Evolutionary conservation across 352 stramenopile species (phyloP), one percentile per base, ranked within the genome.

Genomic region (Pythium sukuiense): DNA sequence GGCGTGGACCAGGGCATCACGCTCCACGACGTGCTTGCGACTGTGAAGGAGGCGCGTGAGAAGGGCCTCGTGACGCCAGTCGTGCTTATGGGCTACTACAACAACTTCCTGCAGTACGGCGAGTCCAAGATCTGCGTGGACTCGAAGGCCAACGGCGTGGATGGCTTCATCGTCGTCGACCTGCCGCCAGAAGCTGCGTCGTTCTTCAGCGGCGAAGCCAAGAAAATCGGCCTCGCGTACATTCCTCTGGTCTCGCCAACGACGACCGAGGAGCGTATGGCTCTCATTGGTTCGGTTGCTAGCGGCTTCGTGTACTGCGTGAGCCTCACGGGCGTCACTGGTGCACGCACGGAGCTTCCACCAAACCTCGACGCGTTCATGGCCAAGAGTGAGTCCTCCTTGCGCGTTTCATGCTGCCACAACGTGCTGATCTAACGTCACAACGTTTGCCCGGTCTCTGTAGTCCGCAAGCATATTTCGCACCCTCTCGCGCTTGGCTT

Each of bases 1-100:
- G 94, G 98, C 63, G 89, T 98, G 52, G 80, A 97, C 60, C 91
- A 97, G 70, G 97, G 97, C 55, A 97, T 98, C 46, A 96, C 89
- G 45, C 86, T 99, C 56, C 70, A 73, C 48, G 81, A 99, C 58
- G 98, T 97, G 66, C 81, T 99, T 20, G 81, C 77, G 18, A 98
- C 97, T 32, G 95, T 99, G 32, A 92, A 88, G 59, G 80, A 94
- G 63, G 93, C 94, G 29, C 90, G 97, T 39, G 63, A 59, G 18
- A 87, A 93, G 76, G 97, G 97, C 14, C 83, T 99, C 12, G 95
- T 78, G 12, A 87, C 96, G 33, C 97, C 97, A 18, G 91, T 99
- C 33, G 94, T 99, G 64, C 90, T 99, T 52, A 99, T 99, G 97
- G 97, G 97, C 48, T 95, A 99, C 85, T 99, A 98, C 85, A 99